Base-by-base conservation (phyloP, 257 asterid species). In the Vinca minor region DNA sequence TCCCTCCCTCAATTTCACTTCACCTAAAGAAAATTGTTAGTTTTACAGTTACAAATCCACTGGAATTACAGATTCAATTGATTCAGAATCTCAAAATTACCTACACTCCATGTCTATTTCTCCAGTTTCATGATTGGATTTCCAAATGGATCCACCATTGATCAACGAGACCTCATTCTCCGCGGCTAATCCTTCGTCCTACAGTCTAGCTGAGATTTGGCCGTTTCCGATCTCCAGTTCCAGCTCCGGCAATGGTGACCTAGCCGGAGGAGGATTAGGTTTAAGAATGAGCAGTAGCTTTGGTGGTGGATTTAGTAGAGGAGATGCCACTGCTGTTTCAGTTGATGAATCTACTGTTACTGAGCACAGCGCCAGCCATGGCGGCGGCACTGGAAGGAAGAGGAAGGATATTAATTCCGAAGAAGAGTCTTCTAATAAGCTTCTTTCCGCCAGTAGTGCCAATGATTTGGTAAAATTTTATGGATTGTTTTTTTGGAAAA, bases 121-220 rank as follows among this genome's bases (percentile, higher is more conserved):
- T 15, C 53, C 42, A 5, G 25, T 26, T 18, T 28, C 21, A 14
- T 56, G 8, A 56, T 7, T 56, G 62, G 17, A 56, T 56, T 56
- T 11, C 23, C 4, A 59, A 75, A 91, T 91, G 98, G 98, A 91
- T 82, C 96, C 94, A 59, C 86, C 91, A 23, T 69, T 91, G 69
- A 74, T 88, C 4, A 87, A 84, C 59, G 95, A 84, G 74, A 78
- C 80, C 0, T 84, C 95, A 53, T 88, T 86, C 60, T 82, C 91
- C 18, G 89, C 89, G 23, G 87, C 88, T 5, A 79, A 84, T 55
- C 94, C 94, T 12, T 77, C 86, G 20, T 81, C 95, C 45, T 88
- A 86, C 41, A 83, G 86, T 23, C 62, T 91, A 61, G 83, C 91
- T 63, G 96, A 86, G 80, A 82, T 88, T 44, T 84, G 93, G 72